phyloP scores from a whole-genome alignment of 1,139 yeast species.

The Candida freyschussii region DNA sequence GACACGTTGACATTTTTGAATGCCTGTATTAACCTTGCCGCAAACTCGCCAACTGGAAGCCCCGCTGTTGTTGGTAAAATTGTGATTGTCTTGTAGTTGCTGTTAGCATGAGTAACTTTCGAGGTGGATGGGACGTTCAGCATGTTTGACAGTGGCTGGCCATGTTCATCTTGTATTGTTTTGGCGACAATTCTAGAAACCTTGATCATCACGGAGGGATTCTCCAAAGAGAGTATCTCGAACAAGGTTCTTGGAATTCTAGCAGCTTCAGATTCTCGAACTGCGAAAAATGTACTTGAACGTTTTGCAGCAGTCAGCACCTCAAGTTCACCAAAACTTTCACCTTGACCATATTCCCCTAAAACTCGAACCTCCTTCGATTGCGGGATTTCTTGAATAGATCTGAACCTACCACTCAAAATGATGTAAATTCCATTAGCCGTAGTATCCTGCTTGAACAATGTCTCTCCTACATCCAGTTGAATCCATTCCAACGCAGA shows the following conservation, averaged over 20 bases:
- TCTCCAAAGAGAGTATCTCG: slow-evolving; percentile 75
- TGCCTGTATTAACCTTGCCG: slow-evolving; percentile 63
- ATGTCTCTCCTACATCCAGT: slow-evolving; percentile 73
- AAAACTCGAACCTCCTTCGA: slow-evolving; percentile 37
- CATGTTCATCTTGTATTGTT: slow-evolving; percentile 38
- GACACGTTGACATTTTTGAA: slow-evolving; percentile 67
- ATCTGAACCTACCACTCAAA: slow-evolving; percentile 82
- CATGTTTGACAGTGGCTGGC: slow-evolving; percentile 23
- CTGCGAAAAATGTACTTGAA: slow-evolving; percentile 72
- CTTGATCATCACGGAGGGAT: slow-evolving; percentile 87
- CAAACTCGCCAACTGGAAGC: slow-evolving; percentile 82
- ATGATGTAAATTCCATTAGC: slow-evolving; percentile 94
- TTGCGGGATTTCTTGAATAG: slow-evolving; percentile 33
- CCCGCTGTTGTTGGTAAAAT: slow-evolving; percentile 76
- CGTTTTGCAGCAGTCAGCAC: slow-evolving; percentile 82
- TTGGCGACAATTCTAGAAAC: slow-evolving; percentile 85
- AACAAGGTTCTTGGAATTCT: slow-evolving; percentile 86
- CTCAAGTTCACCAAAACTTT: slow-evolving; percentile 91
- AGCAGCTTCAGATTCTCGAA: slow-evolving; percentile 90
- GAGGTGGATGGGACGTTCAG: slow-evolving; percentile 28
- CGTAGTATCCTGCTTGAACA: slow-evolving; percentile 77
- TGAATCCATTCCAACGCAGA: slow-evolving; percentile 96
- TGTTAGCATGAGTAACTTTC: slow-evolving; percentile 16
- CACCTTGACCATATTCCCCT: slow-evolving; percentile 91
- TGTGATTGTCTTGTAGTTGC: slow-evolving; percentile 75